Evolutionary conservation across 495 filamentous ascomycete genomes (phyloP).

Genomic region (Penicillium canescens): DNA sequence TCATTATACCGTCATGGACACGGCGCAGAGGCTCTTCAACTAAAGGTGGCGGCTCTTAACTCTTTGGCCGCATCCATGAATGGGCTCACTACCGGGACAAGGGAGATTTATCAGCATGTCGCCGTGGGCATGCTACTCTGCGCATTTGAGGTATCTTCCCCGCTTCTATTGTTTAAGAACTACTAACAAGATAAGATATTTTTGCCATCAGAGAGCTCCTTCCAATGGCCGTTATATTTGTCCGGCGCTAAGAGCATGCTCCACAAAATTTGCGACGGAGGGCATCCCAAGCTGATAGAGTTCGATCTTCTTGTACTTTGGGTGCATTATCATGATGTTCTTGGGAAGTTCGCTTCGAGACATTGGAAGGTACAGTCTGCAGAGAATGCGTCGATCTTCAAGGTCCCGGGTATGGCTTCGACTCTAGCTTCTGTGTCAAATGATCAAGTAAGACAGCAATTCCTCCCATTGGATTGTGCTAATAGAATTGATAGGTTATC

Average conservation of each 20-base stretch:
- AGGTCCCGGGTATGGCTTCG: constrained; percentile 8
- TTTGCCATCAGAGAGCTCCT: constrained; percentile 8
- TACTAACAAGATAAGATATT: background rate
- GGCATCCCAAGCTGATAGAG: constrained; percentile 5
- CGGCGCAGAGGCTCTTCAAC: background rate
- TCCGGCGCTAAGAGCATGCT: constrained; percentile 14
- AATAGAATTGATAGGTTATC: background rate
- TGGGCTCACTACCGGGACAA: background rate
- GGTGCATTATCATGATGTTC: constrained; percentile 17
- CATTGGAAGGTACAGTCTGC: constrained; percentile 4
- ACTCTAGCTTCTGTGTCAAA: background rate
- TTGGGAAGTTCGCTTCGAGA: constrained; percentile 4
- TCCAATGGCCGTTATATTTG: constrained; percentile 15
- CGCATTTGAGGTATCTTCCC: constrained; percentile 7
- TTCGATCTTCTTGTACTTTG: constrained; percentile 8
- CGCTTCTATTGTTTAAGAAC: background rate
- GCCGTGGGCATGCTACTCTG: constrained; percentile 13
- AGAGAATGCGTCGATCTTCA: background rate
- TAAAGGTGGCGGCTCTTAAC: constrained; percentile 10
- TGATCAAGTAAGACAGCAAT: background rate
- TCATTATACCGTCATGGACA: constrained; percentile 12
- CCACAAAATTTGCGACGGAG: constrained; percentile 3
- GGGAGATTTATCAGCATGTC: constrained; percentile 11
- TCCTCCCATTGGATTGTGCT: background rate
- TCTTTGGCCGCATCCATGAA: constrained; percentile 5